Evolutionary conservation across 306 rosid species (phyloP).

Genomic region (Vigna trinervia): DNA sequence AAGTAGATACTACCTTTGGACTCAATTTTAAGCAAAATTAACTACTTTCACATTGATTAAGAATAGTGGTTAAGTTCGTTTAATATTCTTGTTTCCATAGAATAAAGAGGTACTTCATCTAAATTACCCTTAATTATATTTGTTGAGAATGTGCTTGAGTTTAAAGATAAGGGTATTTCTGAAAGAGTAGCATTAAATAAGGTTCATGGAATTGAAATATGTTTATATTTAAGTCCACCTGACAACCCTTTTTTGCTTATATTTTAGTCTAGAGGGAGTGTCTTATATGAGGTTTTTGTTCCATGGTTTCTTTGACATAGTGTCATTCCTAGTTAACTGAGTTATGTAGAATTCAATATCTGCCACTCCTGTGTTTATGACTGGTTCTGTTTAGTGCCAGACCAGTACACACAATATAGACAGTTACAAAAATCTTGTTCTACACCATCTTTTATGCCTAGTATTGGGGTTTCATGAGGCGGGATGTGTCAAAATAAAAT

Average conservation of each 20-base stretch:
- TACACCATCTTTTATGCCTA: background rate
- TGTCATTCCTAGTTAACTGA: slow-evolving; percentile 25
- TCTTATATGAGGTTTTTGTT: slow-evolving; percentile 25
- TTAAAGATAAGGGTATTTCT: too few species aligned
- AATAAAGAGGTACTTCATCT: too few species aligned
- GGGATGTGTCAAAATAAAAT: slow-evolving; percentile 11
- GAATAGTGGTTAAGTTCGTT: too few species aligned
- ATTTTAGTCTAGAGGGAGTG: background rate
- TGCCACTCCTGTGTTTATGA: background rate
- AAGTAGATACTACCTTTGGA: background rate
- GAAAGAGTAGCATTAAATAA: too few species aligned
- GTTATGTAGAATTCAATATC: slow-evolving; percentile 2
- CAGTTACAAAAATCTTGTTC: slow-evolving; percentile 16
- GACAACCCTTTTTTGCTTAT: too few species aligned
- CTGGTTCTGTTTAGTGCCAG: slow-evolving; percentile 24
- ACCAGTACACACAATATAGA: background rate
- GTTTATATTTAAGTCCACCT: too few species aligned
- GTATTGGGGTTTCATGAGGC: background rate
- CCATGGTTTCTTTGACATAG: background rate
- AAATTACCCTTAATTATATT: too few species aligned
- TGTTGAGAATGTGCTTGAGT: too few species aligned
- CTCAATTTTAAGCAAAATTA: too few species aligned
- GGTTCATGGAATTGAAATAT: too few species aligned
- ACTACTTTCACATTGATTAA: too few species aligned
- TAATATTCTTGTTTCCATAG: too few species aligned